Percentiles rank a stretch among this genome's conserved stretches.
These are phyloP conservation scores for Pythium myriotylum DNA, from an alignment of 352 stramenopile species.

Conservation along the genomic window DNA sequence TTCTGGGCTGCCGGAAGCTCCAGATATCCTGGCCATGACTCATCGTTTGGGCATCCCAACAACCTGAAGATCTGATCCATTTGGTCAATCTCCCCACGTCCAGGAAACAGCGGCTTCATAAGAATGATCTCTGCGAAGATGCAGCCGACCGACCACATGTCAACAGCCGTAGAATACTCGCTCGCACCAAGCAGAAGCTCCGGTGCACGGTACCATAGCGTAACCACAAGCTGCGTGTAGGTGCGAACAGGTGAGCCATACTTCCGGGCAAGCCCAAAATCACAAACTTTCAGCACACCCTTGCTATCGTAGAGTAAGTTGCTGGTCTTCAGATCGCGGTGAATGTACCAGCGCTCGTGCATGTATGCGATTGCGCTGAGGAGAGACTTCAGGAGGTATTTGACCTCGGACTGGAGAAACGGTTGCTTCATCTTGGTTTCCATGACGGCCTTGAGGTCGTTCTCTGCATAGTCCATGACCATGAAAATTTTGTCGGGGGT, in stretches of 20 bases:
- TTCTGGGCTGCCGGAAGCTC: conserved; percentile 65
- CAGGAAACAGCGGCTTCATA: conserved; percentile 92
- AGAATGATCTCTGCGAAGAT: conserved; percentile 97
- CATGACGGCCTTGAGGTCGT: conserved; percentile 87
- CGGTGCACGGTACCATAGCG: conserved; percentile 93
- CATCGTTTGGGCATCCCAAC: conserved; percentile 88
- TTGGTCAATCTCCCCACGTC: conserved; percentile 95
- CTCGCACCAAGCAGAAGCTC: conserved; percentile 92
- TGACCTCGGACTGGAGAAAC: conserved; percentile 91
- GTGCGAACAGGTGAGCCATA: conserved; percentile 73
- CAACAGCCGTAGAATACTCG: conserved; percentile 93
- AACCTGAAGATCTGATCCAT: conserved; percentile 97
- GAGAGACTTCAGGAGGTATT: conserved; percentile 93
- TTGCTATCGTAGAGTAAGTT: conserved; percentile 95
- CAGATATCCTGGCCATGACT: conserved; percentile 87
- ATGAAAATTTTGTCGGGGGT: conserved; percentile 90
- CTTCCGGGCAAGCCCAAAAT: conserved; percentile 86
- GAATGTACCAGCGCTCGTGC: conserved; percentile 93
- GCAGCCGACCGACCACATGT: conserved; percentile 97
- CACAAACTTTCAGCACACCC: conserved; percentile 80
- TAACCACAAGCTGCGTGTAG: conserved; percentile 94
- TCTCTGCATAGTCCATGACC: conserved; percentile 91
- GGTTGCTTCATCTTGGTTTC: conserved; percentile 82
- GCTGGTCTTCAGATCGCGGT: conserved; percentile 98
- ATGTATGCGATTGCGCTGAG: conserved; percentile 89